Evolutionary conservation across 331 rosid species (phyloP).

Genomic region (Malus hybrid): DNA sequence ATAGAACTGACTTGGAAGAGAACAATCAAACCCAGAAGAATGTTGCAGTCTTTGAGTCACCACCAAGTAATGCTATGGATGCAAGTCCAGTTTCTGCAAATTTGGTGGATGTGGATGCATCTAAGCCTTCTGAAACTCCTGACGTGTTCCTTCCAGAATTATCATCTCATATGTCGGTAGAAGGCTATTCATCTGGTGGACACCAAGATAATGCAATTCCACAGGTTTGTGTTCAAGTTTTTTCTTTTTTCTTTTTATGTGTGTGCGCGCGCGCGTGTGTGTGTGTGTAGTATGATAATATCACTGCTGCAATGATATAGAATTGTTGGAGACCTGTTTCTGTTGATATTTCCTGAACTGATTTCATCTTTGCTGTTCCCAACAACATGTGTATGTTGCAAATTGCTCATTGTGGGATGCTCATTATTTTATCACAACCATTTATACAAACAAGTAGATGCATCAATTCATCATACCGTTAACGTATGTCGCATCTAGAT

Average conservation of each 20-base stretch:
- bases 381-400: not conserved
- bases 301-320: not conserved
- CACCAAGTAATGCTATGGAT: constrained; percentile 19
- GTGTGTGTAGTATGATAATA: not conserved
- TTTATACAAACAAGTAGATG: not conserved
- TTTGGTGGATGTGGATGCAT: constrained; percentile 12
- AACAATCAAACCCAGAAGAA: constrained; percentile 23
- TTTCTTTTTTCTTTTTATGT: not conserved
- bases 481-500: not conserved
- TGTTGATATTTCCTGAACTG: not conserved
- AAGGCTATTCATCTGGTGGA: constrained; percentile 12
- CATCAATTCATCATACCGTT: not conserved
- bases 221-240: constrained; percentile 50
- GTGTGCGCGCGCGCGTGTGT: no score
- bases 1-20: constrained; percentile 17
- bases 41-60: constrained; percentile 18
- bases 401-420: not conserved
- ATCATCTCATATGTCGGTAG: constrained; percentile 18
- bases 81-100: constrained; percentile 23
- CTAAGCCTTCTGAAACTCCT: constrained; percentile 27
- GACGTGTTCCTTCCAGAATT: constrained; percentile 30
- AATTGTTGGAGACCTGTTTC: not conserved
- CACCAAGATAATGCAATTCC: constrained; percentile 27
- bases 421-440: not conserved
- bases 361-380: not conserved